Conservation (phyloP, 257 asterid genomes). For the Salvia miltiorrhiza region DNA sequence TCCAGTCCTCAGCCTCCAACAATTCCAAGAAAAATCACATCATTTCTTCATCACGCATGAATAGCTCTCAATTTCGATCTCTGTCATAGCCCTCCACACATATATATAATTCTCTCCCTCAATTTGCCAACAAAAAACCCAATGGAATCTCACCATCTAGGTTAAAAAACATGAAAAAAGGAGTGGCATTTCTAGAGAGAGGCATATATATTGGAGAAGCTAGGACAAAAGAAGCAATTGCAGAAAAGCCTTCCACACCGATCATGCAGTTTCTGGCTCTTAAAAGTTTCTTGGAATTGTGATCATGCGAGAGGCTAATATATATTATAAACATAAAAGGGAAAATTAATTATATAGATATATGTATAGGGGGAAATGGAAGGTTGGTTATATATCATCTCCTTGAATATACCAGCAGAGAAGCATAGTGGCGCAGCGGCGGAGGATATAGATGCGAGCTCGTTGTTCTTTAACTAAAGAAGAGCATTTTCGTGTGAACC, state of each 20-base stretch:
- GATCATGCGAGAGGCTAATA: background rate
- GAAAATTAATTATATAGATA: background rate
- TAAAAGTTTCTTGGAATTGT: background rate
- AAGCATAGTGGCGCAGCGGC: constrained; percentile 88
- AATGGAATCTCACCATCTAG: constrained; percentile 27
- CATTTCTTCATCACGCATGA: background rate
- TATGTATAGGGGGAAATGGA: background rate
- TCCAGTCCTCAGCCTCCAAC: constrained; percentile 6
- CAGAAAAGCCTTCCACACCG: constrained; percentile 1
- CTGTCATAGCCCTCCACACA: background rate
- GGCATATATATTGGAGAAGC: background rate
- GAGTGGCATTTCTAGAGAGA: constrained; percentile 6
- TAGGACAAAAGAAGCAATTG: constrained; percentile 18
- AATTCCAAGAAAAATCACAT: background rate
- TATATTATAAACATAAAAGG: background rate
- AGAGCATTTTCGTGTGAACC: constrained; percentile 34
- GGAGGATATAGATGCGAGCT: constrained; percentile 71
- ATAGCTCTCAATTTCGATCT: background rate
- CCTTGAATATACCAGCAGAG: constrained; percentile 74
- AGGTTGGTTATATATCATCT: constrained; percentile 38
- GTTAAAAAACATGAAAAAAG: constrained; percentile 16
- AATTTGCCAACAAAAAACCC: constrained; percentile 21
- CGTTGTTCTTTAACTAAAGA: too few species aligned
- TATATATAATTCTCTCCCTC: background rate
- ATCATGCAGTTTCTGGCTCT: background rate